Percentiles rank a stretch among this genome's conserved stretches.
Conservation (phyloP, 805 yeast species). For the Hanseniaspora occidentalis region DNA sequence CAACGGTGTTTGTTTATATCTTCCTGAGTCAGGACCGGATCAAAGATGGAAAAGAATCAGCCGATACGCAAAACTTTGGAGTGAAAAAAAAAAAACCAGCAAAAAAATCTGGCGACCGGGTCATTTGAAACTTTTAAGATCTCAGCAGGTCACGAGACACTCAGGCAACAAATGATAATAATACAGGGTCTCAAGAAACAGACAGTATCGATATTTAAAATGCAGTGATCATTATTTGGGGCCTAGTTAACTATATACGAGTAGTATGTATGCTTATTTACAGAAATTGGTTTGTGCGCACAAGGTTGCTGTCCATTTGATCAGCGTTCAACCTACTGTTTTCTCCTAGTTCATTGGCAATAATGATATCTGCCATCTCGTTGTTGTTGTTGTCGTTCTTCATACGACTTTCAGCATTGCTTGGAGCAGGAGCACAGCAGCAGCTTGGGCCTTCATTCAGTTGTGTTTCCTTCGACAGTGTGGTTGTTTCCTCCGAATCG, state of each 20-base stretch:
- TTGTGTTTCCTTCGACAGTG: not conserved
- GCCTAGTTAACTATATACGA: not conserved
- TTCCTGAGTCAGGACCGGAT: no score
- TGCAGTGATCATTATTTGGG: not conserved
- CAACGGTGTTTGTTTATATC: no score
- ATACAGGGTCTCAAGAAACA: no score
- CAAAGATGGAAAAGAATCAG: no score
- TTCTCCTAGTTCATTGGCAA: not conserved
- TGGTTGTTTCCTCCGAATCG: not conserved
- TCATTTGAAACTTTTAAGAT: no score
- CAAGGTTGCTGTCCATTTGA: conserved; percentile 5
- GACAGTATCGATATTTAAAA: no score
- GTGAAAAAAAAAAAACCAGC: no score
- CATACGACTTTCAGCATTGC: not conserved
- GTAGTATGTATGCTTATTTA: not conserved
- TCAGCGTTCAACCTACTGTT: not conserved
- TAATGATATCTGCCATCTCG: not conserved
- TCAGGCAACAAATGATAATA: no score
- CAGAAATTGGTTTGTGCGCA: conserved; percentile 3
- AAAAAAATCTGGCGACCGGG: no score
- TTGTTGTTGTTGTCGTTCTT: not conserved
- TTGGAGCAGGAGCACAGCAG: not conserved
- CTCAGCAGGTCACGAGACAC: no score
- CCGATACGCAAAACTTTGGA: no score
- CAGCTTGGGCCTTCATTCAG: not conserved